Conservation (phyloP, 257 asterid genomes). For the Solanum gandarillasii region DNA sequence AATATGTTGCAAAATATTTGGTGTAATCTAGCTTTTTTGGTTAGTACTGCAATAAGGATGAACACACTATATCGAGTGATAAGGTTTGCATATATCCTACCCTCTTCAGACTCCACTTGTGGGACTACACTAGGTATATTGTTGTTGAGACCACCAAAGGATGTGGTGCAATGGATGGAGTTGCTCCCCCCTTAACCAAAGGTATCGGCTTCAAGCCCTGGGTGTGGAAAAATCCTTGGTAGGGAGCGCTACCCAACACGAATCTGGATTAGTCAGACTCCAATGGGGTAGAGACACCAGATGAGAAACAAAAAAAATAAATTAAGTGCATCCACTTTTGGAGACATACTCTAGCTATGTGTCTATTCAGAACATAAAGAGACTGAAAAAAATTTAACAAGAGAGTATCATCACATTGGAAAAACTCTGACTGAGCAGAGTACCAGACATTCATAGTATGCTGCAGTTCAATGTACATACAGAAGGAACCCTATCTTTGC, state of each 20-base stretch:
- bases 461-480: slow-evolving; percentile 1
- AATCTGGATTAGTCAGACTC: not conserved
- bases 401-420: not conserved
- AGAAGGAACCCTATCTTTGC: not conserved
- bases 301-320: not conserved
- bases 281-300: not conserved
- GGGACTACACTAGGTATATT: not conserved
- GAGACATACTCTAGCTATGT: not conserved
- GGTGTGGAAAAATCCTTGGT: not conserved
- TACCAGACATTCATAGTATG: not conserved
- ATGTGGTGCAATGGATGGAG: not conserved
- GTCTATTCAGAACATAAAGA: not conserved
- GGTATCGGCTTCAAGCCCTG: not conserved
- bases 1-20: not conserved
- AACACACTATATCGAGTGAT: not conserved
- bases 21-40: not conserved
- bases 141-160: not conserved
- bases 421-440: not conserved
- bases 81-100: not conserved
- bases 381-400: not conserved
- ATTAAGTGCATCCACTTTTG: not conserved
- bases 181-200: not conserved
- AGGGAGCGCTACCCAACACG: not conserved
- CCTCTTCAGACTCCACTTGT: not conserved
- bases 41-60: not conserved